phyloP scores from a whole-genome alignment of 1,284 basidiomycete genomes.

The Gastroboletus turbinatus region DNA sequence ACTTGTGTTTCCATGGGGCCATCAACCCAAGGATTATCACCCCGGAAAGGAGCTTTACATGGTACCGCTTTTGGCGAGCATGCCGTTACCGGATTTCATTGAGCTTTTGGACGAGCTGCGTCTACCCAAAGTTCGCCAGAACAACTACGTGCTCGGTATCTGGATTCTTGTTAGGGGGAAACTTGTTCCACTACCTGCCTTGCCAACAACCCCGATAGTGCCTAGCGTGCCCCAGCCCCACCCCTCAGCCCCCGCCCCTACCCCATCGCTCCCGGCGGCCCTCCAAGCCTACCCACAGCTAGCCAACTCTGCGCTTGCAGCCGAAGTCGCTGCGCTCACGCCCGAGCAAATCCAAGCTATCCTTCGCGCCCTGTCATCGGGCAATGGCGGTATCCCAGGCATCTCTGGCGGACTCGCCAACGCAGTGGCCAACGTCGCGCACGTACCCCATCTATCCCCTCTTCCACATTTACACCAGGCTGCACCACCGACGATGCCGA shows the following conservation, averaged over 20 bases:
- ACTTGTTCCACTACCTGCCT: constrained; percentile 44
- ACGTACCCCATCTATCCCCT: constrained; percentile 12
- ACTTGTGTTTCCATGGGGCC: constrained; percentile 83
- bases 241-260: constrained; percentile 2
- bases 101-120: constrained; percentile 81
- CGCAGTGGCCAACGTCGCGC: constrained; percentile 29
- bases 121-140: constrained; percentile 60
- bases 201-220: constrained; percentile 26
- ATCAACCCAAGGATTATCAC: constrained; percentile 64
- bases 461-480: constrained; percentile 3
- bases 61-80: constrained; percentile 70
- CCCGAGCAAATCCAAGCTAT: constrained; percentile 62
- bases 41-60: constrained; percentile 89
- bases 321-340: constrained; percentile 52
- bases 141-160: constrained; percentile 76
- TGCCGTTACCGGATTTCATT: constrained; percentile 80
- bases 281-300: constrained; percentile 36
- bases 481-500: constrained; percentile 7
- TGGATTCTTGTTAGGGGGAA: constrained; percentile 81
- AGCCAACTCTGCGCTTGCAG: constrained; percentile 35
- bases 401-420: constrained; percentile 32
- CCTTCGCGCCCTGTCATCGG: constrained; percentile 45
- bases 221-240: constrained; percentile 19
- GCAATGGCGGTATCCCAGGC: constrained; percentile 28
- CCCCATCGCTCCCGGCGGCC: constrained; percentile 23